Conservation (phyloP, 2,329 filamentous ascomycete genomes). For the Hansfordia pulvinata region DNA sequence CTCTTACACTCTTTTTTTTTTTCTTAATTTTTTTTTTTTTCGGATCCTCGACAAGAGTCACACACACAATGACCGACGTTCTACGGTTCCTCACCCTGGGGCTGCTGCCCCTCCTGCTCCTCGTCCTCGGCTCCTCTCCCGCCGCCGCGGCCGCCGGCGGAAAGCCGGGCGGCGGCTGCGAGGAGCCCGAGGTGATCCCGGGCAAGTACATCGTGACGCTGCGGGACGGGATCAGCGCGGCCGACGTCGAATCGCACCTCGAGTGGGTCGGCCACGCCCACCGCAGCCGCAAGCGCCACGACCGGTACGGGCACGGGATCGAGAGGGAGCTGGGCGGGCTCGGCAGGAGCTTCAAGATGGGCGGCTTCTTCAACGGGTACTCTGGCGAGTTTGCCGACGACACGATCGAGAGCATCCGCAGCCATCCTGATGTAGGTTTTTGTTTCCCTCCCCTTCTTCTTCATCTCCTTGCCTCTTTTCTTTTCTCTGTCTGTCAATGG, state of each 20-base stretch:
- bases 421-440: conserved; percentile 16
- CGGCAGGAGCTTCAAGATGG: too few relatives aligned
- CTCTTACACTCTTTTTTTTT: too few relatives aligned
- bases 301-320: conserved; percentile 23
- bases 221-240: conserved; percentile 14
- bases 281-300: conserved; percentile 20
- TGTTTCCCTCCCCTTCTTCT: background rate
- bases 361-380: conserved; percentile 27
- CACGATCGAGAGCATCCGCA: conserved; percentile 23
- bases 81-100: too few relatives aligned
- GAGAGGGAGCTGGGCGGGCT: too few relatives aligned
- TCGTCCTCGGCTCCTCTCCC: too few relatives aligned
- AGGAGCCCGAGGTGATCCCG: conserved; percentile 16
- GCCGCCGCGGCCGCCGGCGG: too few relatives aligned
- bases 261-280: conserved; percentile 20
- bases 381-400: conserved; percentile 27
- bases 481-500: too few relatives aligned
- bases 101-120: conserved; percentile 71
- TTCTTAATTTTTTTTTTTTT: too few relatives aligned
- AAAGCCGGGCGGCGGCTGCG: too few relatives aligned
- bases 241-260: conserved; percentile 19
- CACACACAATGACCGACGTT: too few relatives aligned
- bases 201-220: conserved; percentile 17
- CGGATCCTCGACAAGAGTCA: too few relatives aligned
- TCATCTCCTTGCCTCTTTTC: conserved; percentile 3